Base-by-base conservation (phyloP, 2,329 filamentous ascomycete species). In the Hymenoscyphus albidus region DNA sequence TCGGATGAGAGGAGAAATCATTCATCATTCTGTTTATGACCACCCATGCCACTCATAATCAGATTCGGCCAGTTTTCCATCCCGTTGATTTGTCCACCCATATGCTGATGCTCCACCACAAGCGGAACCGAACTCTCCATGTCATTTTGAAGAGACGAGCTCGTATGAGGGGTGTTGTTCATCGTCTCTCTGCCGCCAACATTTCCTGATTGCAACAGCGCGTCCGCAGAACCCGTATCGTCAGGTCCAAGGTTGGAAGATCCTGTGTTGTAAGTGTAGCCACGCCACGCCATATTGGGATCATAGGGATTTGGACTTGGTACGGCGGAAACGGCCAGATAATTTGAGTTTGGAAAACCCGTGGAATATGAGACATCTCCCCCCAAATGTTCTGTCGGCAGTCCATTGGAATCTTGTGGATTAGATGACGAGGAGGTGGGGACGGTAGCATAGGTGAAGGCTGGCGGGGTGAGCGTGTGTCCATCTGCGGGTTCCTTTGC, bases 401-500 rank as follows among this genome's bases (percentile, higher is more conserved):
- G 57, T 10, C 64, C n/a, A 27, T 66, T 70, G 5, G 69, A 44
- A 22, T 59, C 31, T 18, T 62, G 55, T 9, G 66, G 32, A 16
- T 65, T 48, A 35, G 62, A 68, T 70, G 69, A 73, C 32, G 65
- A 42, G 35, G 35, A 35, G 35, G 5, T 6, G 40, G 67, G 62
- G 14, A 67, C 57, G 18, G 61, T 61, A 4, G 64, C 14, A 31
- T 54, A 61, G 9, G 62, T 16, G 55, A 70, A 70, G 39, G 57
- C 67, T 5, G 62, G 39, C 13, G 64, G 51, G 18, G 62, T 54
- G 13, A 63, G 14, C 56, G 68, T 68, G n/a, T 77, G 69, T 71
- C 74, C 27, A 72, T 70, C 27, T 13, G 66, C 48, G 38, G 84
- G 80, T 69, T 83, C 82, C 48, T 54, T 54, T 12, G 22, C 18